Conservation (phyloP, 1,284 basidiomycete species). For the Tylopilus sp. region DNA sequence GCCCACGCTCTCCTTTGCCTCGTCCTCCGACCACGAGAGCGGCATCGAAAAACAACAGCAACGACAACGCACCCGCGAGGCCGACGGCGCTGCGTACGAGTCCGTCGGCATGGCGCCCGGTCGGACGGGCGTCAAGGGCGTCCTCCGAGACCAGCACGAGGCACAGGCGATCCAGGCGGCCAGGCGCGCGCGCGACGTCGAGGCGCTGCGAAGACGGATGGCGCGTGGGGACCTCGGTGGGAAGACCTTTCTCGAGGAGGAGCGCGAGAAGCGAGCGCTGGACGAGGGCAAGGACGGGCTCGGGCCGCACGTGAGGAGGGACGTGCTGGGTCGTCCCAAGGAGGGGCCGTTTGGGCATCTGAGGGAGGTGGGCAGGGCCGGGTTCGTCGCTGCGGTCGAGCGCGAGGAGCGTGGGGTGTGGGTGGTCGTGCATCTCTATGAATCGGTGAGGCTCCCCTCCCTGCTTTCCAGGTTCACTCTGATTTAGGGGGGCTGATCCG, state of each 20-base stretch:
- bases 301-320: conserved; percentile 21
- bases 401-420: conserved; percentile 64
- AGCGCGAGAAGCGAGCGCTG: conserved; percentile 48
- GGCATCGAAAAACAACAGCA: background rate
- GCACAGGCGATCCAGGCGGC: conserved; percentile 51
- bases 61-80: background rate
- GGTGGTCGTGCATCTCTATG: conserved; percentile 82
- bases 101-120: conserved; percentile 82
- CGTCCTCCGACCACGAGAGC: background rate
- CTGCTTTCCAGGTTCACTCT: too few species aligned
- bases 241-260: conserved; percentile 53
- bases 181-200: conserved; percentile 47
- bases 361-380: conserved; percentile 72
- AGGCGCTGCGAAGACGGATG: conserved; percentile 51
- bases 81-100: conserved; percentile 26
- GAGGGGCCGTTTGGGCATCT: conserved; percentile 73
- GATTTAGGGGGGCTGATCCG: too few species aligned
- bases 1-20: conserved; percentile 39
- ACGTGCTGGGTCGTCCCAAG: conserved; percentile 46
- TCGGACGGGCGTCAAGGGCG: conserved; percentile 79
- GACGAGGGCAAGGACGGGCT: conserved; percentile 18
- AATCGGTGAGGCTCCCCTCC: conserved; percentile 55
- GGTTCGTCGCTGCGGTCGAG: conserved; percentile 75
- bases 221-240: conserved; percentile 60
- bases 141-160: conserved; percentile 73